Evolutionary conservation across 129 eudicot species (phyloP), one percentile per base, ranked within the genome.

Genomic region (Calendula officinalis): DNA sequence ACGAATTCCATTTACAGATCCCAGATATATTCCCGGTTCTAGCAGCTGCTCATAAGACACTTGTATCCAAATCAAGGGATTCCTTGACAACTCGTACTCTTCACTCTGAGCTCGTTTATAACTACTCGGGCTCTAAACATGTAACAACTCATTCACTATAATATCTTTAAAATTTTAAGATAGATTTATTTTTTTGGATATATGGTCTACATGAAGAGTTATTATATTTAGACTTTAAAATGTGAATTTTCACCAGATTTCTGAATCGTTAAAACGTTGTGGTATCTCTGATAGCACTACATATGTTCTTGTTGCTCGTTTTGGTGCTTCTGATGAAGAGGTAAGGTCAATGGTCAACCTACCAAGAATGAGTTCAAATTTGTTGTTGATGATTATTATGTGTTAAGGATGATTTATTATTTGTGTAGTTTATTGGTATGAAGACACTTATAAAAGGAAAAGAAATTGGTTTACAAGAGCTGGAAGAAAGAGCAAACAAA

Each of bases 121-220:
- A 88, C 64, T 92, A 85, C 80, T 88, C 99, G 0, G 99, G 96
- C 39, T 92, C 99, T 62, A 92, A 88, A 69, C 99, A 92, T 83
- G 96, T 92, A 83, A 75, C 43, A 14, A 62, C 0, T 50, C 30
- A 48, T 47, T 40, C 37, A 10, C 66, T 11, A 32, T 48, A 49
- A 4, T 6, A 41, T 46, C 42, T 3, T 33, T 60, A 1, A 9
- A 30, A 3, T 13, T 3, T 33, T 60, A 1, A 9, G 13, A 3
- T 22, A 2, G 35, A 9, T 40, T 17, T 30, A 3, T 55, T 12
- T 56, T 36, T 35, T 38, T 36, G 55, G 55, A 34, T 40, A 33
- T 37, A 54, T 45, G 38, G 30, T 73, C 59, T 12, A 1, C 49
- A 4, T 64, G 12, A 33, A 68, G 15, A 9, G 4, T 54, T 44